phyloP scores from a whole-genome alignment of 768 basidiomycete species.

The Russula compacta region DNA sequence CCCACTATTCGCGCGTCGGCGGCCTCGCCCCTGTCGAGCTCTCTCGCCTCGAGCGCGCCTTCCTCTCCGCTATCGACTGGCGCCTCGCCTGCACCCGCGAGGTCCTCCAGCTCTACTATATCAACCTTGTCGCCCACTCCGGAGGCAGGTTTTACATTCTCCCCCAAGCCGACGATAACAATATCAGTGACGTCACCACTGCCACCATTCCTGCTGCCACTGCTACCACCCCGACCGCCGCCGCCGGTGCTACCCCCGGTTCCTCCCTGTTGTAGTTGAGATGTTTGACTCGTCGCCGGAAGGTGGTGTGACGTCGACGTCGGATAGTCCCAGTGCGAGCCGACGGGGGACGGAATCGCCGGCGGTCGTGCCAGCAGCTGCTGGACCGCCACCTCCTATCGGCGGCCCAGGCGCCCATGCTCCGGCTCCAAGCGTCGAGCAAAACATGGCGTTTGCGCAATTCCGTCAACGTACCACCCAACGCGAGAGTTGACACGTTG shows the following conservation, averaged over 20 bases:
- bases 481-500: neutral
- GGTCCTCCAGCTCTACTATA: conserved; percentile 86
- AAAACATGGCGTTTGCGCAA: conserved; percentile 75
- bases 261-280: neutral
- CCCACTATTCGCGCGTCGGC: conserved; percentile 91
- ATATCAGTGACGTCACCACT: conserved; percentile 24
- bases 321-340: conserved; percentile 8
- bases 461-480: conserved; percentile 28
- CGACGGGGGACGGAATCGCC: conserved; percentile 27
- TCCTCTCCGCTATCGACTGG: conserved; percentile 90
- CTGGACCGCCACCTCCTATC: conserved; percentile 30
- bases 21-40: conserved; percentile 88
- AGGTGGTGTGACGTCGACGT: conserved; percentile 27
- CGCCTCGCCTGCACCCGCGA: conserved; percentile 88
- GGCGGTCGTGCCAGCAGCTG: conserved; percentile 31
- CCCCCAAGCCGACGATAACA: conserved; percentile 29
- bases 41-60: conserved; percentile 91
- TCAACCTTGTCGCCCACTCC: conserved; percentile 84
- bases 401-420: conserved; percentile 22
- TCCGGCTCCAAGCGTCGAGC: conserved; percentile 64
- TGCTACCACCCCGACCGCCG: neutral
- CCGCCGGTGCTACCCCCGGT: conserved; percentile 11
- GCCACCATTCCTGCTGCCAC: conserved; percentile 25
- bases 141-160: conserved; percentile 44
- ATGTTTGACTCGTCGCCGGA: conserved; percentile 34